These are phyloP conservation scores for Oxyria digyna DNA, from an alignment of 148 eudicot genomes.

Conservation along the genomic window DNA sequence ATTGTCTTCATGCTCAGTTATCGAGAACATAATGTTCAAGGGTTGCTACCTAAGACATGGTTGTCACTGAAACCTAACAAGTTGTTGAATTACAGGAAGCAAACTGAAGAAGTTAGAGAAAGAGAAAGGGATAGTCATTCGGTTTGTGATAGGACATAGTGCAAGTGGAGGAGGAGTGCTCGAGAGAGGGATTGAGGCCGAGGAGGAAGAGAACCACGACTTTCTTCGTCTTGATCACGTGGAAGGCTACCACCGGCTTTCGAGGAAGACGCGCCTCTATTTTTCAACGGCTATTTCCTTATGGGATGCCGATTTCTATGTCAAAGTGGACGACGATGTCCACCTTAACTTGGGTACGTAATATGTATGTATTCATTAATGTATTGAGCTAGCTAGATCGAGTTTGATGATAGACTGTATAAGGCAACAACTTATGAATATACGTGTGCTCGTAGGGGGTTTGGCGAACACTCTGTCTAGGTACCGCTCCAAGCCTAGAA, in stretches of 20 bases:
- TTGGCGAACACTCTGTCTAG: conserved; percentile 46
- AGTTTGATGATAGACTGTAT: background rate
- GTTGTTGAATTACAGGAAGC: conserved; percentile 27
- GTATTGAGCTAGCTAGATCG: too few species aligned
- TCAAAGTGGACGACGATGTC: conserved; percentile 87
- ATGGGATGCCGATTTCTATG: conserved; percentile 88
- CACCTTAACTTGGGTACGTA: conserved; percentile 73
- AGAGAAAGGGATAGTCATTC: conserved; percentile 64
- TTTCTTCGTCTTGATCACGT: conserved; percentile 63
- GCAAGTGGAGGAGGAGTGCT: conserved; percentile 56
- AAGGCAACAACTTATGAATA: too few species aligned
- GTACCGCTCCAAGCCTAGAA: conserved; percentile 52
- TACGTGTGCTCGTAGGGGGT: conserved; percentile 23
- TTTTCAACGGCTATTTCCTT: conserved; percentile 52
- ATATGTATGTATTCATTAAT: background rate
- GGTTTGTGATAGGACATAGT: conserved; percentile 73
- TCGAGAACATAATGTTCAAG: too few species aligned
- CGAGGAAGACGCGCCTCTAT: conserved; percentile 68
- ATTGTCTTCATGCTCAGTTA: too few species aligned
- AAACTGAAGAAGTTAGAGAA: conserved; percentile 49
- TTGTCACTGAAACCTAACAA: too few species aligned
- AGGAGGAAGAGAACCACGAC: conserved; percentile 48
- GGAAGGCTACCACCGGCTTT: conserved; percentile 87
- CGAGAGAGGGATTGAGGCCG: conserved; percentile 51
- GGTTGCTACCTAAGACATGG: too few species aligned